These are phyloP conservation scores for Rhizodiscina lignyota DNA, from an alignment of 495 filamentous ascomycete species.

Conservation along the genomic window DNA sequence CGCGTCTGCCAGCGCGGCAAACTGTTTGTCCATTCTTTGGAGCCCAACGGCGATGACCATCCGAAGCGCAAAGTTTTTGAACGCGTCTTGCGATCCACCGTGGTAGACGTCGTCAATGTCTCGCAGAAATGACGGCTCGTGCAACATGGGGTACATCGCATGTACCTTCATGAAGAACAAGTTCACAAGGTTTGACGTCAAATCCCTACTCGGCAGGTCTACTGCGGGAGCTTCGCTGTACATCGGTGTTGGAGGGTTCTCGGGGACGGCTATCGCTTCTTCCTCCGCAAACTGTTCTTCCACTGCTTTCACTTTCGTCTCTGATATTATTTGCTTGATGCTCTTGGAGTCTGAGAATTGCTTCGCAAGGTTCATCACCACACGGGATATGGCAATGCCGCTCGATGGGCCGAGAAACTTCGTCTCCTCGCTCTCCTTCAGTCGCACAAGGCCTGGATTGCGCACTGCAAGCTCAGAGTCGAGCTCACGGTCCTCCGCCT, in stretches of 20 bases:
- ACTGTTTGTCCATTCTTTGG: constrained; percentile 68
- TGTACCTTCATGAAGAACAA: constrained; percentile 53
- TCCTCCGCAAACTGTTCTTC: constrained; percentile 38
- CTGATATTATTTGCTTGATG: constrained; percentile 76
- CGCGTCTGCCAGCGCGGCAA: constrained; percentile 73
- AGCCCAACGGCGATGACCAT: constrained; percentile 87
- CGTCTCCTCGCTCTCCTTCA: constrained; percentile 66
- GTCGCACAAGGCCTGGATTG: constrained; percentile 61
- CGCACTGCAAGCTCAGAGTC: constrained; percentile 65
- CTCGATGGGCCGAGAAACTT: constrained; percentile 84
- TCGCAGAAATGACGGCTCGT: constrained; percentile 61
- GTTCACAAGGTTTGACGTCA: constrained; percentile 59
- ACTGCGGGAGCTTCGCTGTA: constrained; percentile 57
- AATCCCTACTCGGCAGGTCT: constrained; percentile 44
- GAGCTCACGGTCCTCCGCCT: constrained; percentile 46
- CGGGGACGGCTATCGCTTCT: no score
- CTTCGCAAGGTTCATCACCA: constrained; percentile 91
- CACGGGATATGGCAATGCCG: constrained; percentile 79
- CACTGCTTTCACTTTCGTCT: constrained; percentile 41
- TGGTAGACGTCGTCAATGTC: constrained; percentile 67
- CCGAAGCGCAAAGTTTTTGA: constrained; percentile 68
- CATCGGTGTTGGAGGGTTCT: no score
- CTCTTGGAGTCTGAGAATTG: constrained; percentile 67
- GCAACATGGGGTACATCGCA: constrained; percentile 65
- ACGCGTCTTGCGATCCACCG: constrained; percentile 43